These are phyloP conservation scores for Medicago ruthenica DNA, from an alignment of 306 rosid genomes.

Conservation along the genomic window DNA sequence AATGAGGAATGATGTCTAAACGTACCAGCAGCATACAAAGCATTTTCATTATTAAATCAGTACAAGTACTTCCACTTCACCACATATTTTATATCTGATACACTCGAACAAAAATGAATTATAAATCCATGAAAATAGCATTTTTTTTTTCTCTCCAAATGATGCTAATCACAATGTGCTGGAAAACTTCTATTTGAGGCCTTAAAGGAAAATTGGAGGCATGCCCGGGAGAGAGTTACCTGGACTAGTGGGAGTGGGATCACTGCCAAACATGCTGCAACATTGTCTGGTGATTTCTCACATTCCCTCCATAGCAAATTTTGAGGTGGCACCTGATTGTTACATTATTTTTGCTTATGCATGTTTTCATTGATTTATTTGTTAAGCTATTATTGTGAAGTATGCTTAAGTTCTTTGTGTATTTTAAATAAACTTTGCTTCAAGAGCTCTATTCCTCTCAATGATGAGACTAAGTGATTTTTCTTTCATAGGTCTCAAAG, in stretches of 20 bases:
- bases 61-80: background rate
- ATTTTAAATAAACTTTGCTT: too few species aligned
- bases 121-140: background rate
- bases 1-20: background rate
- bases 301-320: slow-evolving; percentile 97
- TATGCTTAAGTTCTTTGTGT: too few species aligned
- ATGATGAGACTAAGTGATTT: too few species aligned
- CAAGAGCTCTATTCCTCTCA: too few species aligned
- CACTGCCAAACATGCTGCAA: slow-evolving; percentile 90
- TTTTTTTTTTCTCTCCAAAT: too few species aligned
- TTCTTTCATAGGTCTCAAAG: too few species aligned
- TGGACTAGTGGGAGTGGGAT: slow-evolving; percentile 91
- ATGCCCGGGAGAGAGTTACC: slow-evolving; percentile 46
- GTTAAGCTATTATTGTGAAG: too few species aligned
- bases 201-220: background rate
- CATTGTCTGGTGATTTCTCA: slow-evolving; percentile 85
- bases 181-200: too few species aligned
- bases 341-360: too few species aligned
- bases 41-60: background rate
- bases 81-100: background rate
- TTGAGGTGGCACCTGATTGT: slow-evolving; percentile 69
- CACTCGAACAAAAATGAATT: background rate
- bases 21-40: slow-evolving; percentile 25
- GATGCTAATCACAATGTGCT: too few species aligned
- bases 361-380: too few species aligned